These are phyloP conservation scores for Pseudonectria foliicola DNA, from an alignment of 2,329 filamentous ascomycete species.

Conservation along the genomic window DNA sequence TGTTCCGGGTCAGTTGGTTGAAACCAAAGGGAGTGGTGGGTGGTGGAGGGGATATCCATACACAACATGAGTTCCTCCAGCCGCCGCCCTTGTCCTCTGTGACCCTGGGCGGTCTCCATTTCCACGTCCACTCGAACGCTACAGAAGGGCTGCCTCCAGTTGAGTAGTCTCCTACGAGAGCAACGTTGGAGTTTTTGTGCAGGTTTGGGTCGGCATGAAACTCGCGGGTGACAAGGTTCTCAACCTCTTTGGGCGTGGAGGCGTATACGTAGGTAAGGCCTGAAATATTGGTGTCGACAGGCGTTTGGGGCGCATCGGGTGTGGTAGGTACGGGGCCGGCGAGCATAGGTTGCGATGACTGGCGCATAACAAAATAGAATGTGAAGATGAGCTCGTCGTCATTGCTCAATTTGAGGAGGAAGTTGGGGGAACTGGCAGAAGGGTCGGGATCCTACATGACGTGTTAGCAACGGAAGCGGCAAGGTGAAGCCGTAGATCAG, in stretches of 20 bases:
- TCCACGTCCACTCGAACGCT: slow-evolving; percentile 93
- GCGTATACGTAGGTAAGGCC: slow-evolving; percentile 91
- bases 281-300: slow-evolving; percentile 69
- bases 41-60: slow-evolving; percentile 32
- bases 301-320: slow-evolving; percentile 39
- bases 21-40: slow-evolving; percentile 1
- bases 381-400: slow-evolving; percentile 90
- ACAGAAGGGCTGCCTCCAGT: slow-evolving; percentile 79
- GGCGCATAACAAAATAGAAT: slow-evolving; percentile 78
- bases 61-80: slow-evolving; percentile 93
- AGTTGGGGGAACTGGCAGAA: slow-evolving; percentile 51
- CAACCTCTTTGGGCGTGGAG: slow-evolving; percentile 76
- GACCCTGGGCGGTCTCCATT: slow-evolving; percentile 83
- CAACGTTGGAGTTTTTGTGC: slow-evolving; percentile 94
- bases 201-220: slow-evolving; percentile 96
- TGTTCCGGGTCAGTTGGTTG: slow-evolving; percentile 29
- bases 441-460: slow-evolving; percentile 66
- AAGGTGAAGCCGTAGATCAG: slow-evolving; percentile 6
- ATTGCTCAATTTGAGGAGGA: slow-evolving; percentile 80
- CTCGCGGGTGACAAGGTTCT: slow-evolving; percentile 88
- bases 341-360: slow-evolving; percentile 35
- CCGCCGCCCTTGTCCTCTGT: slow-evolving; percentile 79
- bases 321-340: slow-evolving; percentile 33
- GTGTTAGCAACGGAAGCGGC: slow-evolving; percentile 10
- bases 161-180: slow-evolving; percentile 84